A percentile compares a stretch with the other conserved stretches of the same genome.
phyloP scores from a whole-genome alignment of 78 protist genomes.

The Dictyostelium firmibasis region DNA sequence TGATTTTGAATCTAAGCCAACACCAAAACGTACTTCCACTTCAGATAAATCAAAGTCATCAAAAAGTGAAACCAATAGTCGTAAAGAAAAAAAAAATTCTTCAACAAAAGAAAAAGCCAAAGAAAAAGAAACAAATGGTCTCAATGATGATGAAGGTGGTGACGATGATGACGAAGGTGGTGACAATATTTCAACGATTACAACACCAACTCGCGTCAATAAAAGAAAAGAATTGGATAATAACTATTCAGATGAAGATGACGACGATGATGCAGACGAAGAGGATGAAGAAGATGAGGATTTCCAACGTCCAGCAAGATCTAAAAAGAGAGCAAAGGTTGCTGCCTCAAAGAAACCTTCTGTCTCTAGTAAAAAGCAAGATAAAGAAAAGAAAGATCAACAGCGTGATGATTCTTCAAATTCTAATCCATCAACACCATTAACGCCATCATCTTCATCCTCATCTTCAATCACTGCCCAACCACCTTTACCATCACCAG shows the following conservation, averaged over 20 bases:
- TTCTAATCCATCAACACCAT: neutral
- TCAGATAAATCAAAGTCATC: neutral
- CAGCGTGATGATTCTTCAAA: neutral
- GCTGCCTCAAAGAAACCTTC: neutral
- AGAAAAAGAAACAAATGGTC: neutral
- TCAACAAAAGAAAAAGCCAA: neutral
- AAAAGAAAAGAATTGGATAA: neutral
- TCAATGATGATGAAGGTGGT: neutral
- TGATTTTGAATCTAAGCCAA: neutral
- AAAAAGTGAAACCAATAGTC: neutral
- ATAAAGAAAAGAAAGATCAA: neutral
- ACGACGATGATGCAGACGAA: neutral
- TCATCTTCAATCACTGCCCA: neutral
- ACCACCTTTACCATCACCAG: conserved; percentile 9
- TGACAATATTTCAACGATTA: neutral
- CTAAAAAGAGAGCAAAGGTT: conserved; percentile 44
- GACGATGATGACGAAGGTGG: neutral
- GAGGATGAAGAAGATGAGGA: conserved; percentile 14
- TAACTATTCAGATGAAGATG: conserved; percentile 15
- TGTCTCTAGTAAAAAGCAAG: neutral
- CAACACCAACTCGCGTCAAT: neutral
- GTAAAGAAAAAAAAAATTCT: neutral
- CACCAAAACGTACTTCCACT: neutral
- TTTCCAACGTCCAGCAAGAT: neutral
- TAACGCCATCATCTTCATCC: neutral